Base-by-base conservation (phyloP, 768 basidiomycete genomes). In the Saitozyma sp. region DNA sequence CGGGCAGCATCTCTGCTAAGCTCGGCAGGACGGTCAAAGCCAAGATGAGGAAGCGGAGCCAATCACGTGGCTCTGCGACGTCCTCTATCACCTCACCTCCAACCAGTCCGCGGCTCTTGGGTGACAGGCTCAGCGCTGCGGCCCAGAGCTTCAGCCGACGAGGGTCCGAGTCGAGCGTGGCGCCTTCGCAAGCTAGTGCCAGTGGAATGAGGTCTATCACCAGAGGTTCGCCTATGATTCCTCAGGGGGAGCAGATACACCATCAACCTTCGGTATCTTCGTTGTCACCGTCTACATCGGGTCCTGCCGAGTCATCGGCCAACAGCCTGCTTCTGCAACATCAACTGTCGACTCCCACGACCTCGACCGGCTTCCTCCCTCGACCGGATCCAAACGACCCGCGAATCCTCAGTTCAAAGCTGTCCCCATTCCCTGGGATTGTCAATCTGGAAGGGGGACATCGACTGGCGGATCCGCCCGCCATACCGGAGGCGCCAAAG, bases 381-480 rank as follows among this genome's bases (percentile, higher is more conserved):
- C 84, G 86, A 16, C 84, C 86, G 10, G 87, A 89, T 37, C 83
- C 86, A 13, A 84, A 85, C 39, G 90, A 91, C 79, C 75, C 82
- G 83, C 38, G 90, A 84, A 79, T 94, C 89, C 79, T 86, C 65
- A 85, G 86, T 67, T 82, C 85, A 38, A 97, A 97, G 76, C 82
- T 96, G 42, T 89, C 89, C 79, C 91, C 93, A 0, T 93, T 95
- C 84, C 91, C 91, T 29, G 91, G 91, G 43, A 88, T 92, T 78
- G 84, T 87, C 71, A 85, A 85, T 69, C 82, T 92, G 43, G 89
- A 76, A 59, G 63, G 39, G 57, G 40, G 59, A 49, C 29, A 52
- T 16, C 13, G 51, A 29, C 51, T 52, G 51, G n/a, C 56, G 7
- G 43, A 53, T 29, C 48, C 54, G 8, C 41, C 54, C 8, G 17